Percentiles rank a stretch among this genome's conserved stretches.
Conservation (phyloP, 306 rosid genomes). For the Hylodesmum podocarpum region DNA sequence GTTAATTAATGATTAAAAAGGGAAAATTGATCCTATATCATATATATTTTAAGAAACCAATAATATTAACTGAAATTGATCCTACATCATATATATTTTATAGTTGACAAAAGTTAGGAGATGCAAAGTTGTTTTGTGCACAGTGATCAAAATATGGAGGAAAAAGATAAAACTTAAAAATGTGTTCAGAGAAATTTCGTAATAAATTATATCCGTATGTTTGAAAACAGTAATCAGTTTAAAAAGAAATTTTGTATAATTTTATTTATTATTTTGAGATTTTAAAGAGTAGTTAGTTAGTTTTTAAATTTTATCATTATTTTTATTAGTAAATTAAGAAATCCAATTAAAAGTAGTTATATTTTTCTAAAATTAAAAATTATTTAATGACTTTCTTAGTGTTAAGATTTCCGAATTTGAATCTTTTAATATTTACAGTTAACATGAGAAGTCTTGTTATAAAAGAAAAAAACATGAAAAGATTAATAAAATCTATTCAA, state of each 20-base stretch:
- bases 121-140: background rate
- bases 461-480: background rate
- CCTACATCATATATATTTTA: no score
- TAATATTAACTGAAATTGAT: no score
- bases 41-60: no score
- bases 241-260: background rate
- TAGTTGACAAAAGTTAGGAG: background rate
- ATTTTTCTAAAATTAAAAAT: background rate
- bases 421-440: background rate
- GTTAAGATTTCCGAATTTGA: background rate
- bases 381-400: background rate
- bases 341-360: background rate
- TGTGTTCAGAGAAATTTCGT: background rate
- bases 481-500: background rate
- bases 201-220: background rate
- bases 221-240: background rate
- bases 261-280: background rate
- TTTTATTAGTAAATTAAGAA: background rate
- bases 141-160: background rate
- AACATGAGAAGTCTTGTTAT: background rate
- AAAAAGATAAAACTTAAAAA: background rate
- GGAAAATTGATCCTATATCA: no score
- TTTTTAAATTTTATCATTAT: background rate
- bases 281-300: background rate
- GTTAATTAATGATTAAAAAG: no score